phyloP scores from a whole-genome alignment of 495 filamentous ascomycete genomes.

The Penicillium goetzii region DNA sequence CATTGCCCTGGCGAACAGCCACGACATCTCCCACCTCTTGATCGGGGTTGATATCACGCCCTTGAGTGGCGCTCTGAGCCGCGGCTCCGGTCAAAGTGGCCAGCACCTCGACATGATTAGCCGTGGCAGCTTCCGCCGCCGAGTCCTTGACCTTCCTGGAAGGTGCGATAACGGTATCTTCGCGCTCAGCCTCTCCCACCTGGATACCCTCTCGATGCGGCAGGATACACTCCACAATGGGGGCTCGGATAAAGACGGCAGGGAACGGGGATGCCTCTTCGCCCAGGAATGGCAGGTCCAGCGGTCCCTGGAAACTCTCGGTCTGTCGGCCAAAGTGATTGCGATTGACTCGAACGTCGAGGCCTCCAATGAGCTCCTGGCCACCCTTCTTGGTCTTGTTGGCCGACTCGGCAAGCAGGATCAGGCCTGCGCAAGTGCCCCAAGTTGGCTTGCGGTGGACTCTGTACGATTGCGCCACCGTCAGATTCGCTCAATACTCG shows the following conservation, averaged over 20 bases:
- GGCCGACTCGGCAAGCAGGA: conserved; percentile 86
- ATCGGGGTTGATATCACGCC: conserved; percentile 42
- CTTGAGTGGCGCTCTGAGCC: conserved; percentile 43
- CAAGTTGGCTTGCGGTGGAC: conserved; percentile 77
- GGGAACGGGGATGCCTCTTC: conserved; percentile 62
- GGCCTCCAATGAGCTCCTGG: conserved; percentile 89
- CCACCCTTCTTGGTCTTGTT: conserved; percentile 88
- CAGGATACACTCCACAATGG: conserved; percentile 85
- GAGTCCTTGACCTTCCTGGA: conserved; percentile 53
- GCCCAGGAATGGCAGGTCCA: conserved; percentile 74
- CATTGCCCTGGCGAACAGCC: conserved; percentile 89
- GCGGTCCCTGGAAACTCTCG: conserved; percentile 83
- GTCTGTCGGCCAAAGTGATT: conserved; percentile 95
- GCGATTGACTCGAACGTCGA: conserved; percentile 89
- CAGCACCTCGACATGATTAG: conserved; percentile 52
- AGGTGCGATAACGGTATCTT: conserved; percentile 71
- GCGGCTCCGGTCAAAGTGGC: conserved; percentile 54
- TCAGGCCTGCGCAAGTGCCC: conserved; percentile 96
- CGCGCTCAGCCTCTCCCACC: conserved; percentile 49
- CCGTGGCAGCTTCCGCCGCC: conserved; percentile 44
- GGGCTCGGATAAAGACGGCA: conserved; percentile 91
- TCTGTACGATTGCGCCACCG: conserved; percentile 27
- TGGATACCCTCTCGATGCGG: conserved; percentile 56
- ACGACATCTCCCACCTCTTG: conserved; percentile 77
- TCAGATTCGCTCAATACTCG: conserved; percentile 22